Percentiles rank a stretch among this genome's conserved stretches.
Evolutionary conservation across 2,329 filamentous ascomycete genomes (phyloP).

Genomic region (Aspergillus neoniger): DNA sequence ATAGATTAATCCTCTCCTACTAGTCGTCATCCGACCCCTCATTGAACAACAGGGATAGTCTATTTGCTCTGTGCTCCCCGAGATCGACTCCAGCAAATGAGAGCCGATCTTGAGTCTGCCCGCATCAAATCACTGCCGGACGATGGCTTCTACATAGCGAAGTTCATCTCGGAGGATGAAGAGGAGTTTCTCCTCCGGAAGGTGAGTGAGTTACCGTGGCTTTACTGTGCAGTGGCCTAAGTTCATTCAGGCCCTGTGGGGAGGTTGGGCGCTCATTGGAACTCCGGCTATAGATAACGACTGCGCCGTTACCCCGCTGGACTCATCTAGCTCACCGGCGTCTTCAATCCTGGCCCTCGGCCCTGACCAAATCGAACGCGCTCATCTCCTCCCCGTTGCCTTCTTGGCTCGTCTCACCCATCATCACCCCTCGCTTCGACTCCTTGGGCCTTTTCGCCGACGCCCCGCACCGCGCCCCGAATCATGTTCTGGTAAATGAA

Average conservation of each 20-base stretch:
- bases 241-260: background rate
- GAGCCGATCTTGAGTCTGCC: constrained; percentile 29
- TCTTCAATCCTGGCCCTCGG: constrained; percentile 86
- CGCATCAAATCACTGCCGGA: constrained; percentile 36
- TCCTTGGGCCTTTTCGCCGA: constrained; percentile 54
- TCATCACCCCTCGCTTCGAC: constrained; percentile 60
- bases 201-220: constrained; percentile 55
- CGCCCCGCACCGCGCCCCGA: constrained; percentile 75
- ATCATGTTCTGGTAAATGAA: constrained; percentile 93
- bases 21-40: constrained; percentile 1
- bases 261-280: background rate
- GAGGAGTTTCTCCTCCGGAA: constrained; percentile 71
- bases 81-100: constrained; percentile 9
- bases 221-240: no score
- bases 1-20: background rate
- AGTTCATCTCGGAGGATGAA: constrained; percentile 78
- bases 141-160: constrained; percentile 76
- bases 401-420: constrained; percentile 69
- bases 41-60: background rate
- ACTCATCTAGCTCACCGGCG: constrained; percentile 84
- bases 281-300: constrained; percentile 39
- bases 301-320: constrained; percentile 76
- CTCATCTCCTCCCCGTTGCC: constrained; percentile 74
- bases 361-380: constrained; percentile 72
- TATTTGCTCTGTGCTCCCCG: background rate